phyloP scores from a whole-genome alignment of 1,284 basidiomycete genomes.

The Moesziomyces sp. region DNA sequence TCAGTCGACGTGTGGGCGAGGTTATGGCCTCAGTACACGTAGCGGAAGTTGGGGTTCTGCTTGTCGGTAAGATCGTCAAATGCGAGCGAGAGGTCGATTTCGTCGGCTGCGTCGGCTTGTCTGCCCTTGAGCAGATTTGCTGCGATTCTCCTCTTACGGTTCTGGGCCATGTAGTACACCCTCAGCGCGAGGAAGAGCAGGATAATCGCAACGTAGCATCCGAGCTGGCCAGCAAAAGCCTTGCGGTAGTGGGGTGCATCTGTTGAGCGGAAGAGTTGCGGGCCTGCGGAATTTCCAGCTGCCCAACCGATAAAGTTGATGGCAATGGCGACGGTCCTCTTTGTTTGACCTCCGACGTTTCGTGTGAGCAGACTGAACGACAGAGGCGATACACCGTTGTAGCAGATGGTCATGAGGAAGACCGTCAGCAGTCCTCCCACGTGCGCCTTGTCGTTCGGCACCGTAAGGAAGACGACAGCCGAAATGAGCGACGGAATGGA shows the following conservation, averaged over 20 bases:
- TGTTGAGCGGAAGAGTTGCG: conserved; percentile 55
- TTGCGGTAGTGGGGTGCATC: conserved; percentile 64
- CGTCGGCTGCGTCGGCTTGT: conserved; percentile 29
- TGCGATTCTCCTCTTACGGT: conserved; percentile 65
- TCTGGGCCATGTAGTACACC: conserved; percentile 71
- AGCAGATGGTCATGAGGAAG: conserved; percentile 37
- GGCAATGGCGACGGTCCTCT: conserved; percentile 44
- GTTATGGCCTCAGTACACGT: conserved; percentile 14
- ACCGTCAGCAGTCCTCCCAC: conserved; percentile 40
- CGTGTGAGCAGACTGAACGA: conserved; percentile 68
- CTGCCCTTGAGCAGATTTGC: conserved; percentile 32
- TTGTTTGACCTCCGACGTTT: conserved; percentile 68
- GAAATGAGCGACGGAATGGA: conserved; percentile 46
- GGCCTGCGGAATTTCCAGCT: conserved; percentile 52
- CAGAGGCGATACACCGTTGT: conserved; percentile 45
- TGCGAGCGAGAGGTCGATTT: conserved; percentile 31
- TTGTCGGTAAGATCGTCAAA: conserved; percentile 44
- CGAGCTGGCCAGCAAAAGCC: conserved; percentile 72
- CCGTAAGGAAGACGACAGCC: conserved; percentile 61
- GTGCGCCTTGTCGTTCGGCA: conserved; percentile 31
- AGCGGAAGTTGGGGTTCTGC: conserved; percentile 46
- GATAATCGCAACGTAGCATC: conserved; percentile 72
- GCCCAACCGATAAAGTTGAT: conserved; percentile 55
- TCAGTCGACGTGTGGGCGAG: no score
- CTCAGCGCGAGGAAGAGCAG: conserved; percentile 69